Evolutionary conservation across 2,329 filamentous ascomycete species (phyloP).

Genomic region (Botrytis hyacinthi): DNA sequence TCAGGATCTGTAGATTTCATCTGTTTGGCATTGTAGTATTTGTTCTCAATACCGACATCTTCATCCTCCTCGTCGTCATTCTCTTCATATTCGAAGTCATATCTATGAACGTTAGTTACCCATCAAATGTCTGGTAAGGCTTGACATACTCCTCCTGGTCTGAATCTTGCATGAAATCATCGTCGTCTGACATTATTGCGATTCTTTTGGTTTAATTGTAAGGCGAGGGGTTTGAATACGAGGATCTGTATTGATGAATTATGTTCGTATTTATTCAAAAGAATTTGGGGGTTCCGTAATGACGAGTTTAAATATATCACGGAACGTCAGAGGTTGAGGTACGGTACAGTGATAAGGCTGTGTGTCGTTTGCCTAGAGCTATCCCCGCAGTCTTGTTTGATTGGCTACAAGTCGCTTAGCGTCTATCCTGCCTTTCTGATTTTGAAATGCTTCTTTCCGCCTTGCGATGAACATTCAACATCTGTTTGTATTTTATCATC

Average conservation of each 20-base stretch:
- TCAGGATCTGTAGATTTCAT: conserved; percentile 84
- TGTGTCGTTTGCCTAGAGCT: conserved; percentile 12
- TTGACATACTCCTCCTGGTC: conserved; percentile 73
- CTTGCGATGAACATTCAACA: background rate
- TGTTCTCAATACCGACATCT: conserved; percentile 96
- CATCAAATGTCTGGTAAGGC: conserved; percentile 15
- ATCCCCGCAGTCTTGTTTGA: conserved; percentile 3
- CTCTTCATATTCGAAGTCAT: conserved; percentile 97
- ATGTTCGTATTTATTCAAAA: background rate
- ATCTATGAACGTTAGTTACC: conserved; percentile 48
- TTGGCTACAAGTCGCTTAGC: conserved; percentile 11
- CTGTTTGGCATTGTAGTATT: conserved; percentile 99
- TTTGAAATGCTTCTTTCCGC: conserved; percentile 8
- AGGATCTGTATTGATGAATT: background rate
- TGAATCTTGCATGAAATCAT: conserved; percentile 93
- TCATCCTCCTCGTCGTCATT: conserved; percentile 80
- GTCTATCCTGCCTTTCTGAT: background rate
- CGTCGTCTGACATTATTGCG: conserved; percentile 53
- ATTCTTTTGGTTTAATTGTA: background rate
- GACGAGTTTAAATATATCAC: background rate
- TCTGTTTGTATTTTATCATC: background rate
- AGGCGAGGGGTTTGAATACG: background rate
- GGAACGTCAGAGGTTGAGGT: conserved; percentile 1
- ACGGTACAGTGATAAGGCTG: conserved; percentile 22
- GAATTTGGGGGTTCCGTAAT: background rate